Base-by-base conservation (phyloP, 345 rosid genomes). In the Citropsis articulata region DNA sequence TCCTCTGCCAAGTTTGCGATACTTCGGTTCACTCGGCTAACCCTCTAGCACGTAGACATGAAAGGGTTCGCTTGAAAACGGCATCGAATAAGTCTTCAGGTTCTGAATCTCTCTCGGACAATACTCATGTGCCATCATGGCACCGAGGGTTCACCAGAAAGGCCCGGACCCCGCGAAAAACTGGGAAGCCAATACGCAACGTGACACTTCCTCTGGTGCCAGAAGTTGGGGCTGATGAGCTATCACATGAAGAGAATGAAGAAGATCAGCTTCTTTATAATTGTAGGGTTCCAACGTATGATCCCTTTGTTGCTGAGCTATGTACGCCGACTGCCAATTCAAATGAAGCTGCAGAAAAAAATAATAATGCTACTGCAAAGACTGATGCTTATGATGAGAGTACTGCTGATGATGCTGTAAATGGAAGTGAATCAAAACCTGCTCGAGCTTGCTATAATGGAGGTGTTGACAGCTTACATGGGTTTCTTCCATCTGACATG, bases 1-100 rank as follows among this genome's bases (percentile, higher is more conserved):
- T 96, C 71, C 95, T 96, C 63, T 96, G 99, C 85, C 98, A 93
- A 77, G 76, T 86, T 27, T 96, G 99, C 68, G 99, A 96, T 69
- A 82, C 88, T 30, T 85, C 88, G 5, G 97, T 94, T 22, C 99
- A 96, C 82, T 92, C 98, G 4, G 97, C 99, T 2, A 96, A 96
- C 73, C 88, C 89, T 12, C 83, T 96, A 0, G 99, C 99, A 10
- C 89, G 94, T 33, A 81, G 97, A 35, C 99, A 96, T 67, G 91
- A 91, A 81, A 84, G 98, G 72, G 94, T 93, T 62, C 95, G 93
- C 10, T 81, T 96, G 72, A 93, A 91, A 85, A 79, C 89, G 2
- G 83, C 90, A 1, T 87, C 95, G 9, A 48, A 82, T n/a, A 86
- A 86, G 73, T 83, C 85, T 30, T 74, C 83, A 1, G 33, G 6